phyloP scores from a whole-genome alignment of 1,139 yeast species.

The Taiozyma sp. region DNA sequence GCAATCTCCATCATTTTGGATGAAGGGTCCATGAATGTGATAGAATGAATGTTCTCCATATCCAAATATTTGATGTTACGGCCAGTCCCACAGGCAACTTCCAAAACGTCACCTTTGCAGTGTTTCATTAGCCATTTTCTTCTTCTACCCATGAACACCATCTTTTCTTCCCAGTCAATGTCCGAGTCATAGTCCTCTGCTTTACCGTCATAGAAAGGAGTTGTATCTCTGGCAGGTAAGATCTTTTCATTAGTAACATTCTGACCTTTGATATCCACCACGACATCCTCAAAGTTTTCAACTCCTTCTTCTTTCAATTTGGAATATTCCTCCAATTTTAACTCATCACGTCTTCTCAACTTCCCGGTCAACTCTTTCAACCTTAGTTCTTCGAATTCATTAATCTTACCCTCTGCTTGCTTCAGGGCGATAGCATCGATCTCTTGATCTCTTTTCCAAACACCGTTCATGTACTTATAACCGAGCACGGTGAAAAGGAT shows the following conservation, averaged over 20 bases:
- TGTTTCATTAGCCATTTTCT: constrained; percentile 82
- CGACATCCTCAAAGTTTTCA: constrained; percentile 30
- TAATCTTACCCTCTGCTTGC: constrained; percentile 30
- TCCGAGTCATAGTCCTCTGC: constrained; percentile 81
- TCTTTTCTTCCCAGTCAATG: constrained; percentile 80
- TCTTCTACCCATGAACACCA: constrained; percentile 75
- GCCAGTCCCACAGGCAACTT: constrained; percentile 96
- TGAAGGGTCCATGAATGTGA: constrained; percentile 84
- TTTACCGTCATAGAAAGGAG: constrained; percentile 70
- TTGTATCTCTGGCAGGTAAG: constrained; percentile 73
- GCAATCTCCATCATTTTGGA: constrained; percentile 81
- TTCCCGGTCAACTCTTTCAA: constrained; percentile 43
- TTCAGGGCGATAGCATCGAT: constrained; percentile 38
- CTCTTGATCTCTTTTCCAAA: constrained; percentile 62
- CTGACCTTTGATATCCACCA: constrained; percentile 50
- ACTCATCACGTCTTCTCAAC: constrained; percentile 49
- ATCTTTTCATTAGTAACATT: constrained; percentile 40
- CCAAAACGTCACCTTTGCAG: constrained; percentile 81
- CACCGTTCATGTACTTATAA: constrained; percentile 59
- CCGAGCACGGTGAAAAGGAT: constrained; percentile 52
- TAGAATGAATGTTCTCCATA: constrained; percentile 53
- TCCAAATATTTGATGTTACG: constrained; percentile 76
- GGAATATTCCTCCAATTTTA: constrained; percentile 47
- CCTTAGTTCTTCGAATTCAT: constrained; percentile 60
- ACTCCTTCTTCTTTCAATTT: constrained; percentile 44